phyloP scores from a whole-genome alignment of 352 stramenopile genomes.

The Bremia lactucae region DNA sequence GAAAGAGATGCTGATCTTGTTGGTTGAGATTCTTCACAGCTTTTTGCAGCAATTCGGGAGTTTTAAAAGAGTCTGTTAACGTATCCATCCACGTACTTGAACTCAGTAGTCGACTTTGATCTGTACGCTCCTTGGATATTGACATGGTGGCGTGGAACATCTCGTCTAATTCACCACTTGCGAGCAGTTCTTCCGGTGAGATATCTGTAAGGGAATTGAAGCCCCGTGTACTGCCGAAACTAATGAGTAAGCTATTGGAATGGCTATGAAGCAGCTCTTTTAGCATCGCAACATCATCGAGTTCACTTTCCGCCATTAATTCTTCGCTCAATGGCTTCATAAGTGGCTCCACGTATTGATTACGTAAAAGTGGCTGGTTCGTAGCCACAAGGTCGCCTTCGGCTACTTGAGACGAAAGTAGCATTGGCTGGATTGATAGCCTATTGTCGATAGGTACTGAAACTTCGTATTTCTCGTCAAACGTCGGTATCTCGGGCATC shows the following conservation, averaged over 20 bases:
- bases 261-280: slow-evolving; percentile 58
- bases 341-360: no score
- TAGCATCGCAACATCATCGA: slow-evolving; percentile 54
- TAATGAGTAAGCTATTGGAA: slow-evolving; percentile 59
- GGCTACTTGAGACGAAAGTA: slow-evolving; percentile 16
- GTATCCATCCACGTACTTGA: slow-evolving; percentile 28
- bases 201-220: slow-evolving; percentile 59
- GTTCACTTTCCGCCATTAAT: slow-evolving; percentile 41
- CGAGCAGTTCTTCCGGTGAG: slow-evolving; percentile 64
- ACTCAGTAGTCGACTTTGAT: slow-evolving; percentile 8
- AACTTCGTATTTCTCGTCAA: slow-evolving; percentile 9
- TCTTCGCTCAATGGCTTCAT: slow-evolving; percentile 51
- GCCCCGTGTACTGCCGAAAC: slow-evolving; percentile 41
- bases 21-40: slow-evolving; percentile 43
- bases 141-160: slow-evolving; percentile 62
- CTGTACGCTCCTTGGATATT: slow-evolving; percentile 37
- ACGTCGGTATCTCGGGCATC: slow-evolving; percentile 16
- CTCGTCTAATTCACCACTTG: slow-evolving; percentile 70
- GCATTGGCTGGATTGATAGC: slow-evolving; percentile 9
- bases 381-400: no score
- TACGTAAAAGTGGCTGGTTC: slow-evolving; percentile 38
- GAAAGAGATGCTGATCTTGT: slow-evolving; percentile 61
- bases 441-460: slow-evolving; percentile 15
- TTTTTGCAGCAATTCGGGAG: slow-evolving; percentile 41
- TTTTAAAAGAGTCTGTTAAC: slow-evolving; percentile 47